Evolutionary conservation across 139 green algal genomes (phyloP).

Genomic region (Haematococcus lacustris): DNA sequence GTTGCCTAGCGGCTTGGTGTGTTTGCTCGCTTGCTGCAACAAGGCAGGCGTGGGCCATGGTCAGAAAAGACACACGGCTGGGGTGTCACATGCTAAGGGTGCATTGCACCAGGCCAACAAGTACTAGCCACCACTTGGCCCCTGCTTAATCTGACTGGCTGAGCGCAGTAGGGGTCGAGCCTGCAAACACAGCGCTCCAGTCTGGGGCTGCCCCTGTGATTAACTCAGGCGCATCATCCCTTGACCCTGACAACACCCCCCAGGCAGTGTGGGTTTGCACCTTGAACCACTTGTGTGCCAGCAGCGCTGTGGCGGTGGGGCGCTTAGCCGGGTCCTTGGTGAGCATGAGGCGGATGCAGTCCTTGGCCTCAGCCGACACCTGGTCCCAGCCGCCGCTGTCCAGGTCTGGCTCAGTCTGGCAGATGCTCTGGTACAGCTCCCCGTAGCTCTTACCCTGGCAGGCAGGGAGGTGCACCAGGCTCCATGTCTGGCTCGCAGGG

Average conservation of each 20-base stretch:
- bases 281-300: slow-evolving; percentile 60
- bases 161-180: too few species aligned
- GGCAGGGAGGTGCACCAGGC: too few species aligned
- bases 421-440: background rate
- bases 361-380: slow-evolving; percentile 6
- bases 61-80: background rate
- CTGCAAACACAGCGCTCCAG: too few species aligned
- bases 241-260: background rate
- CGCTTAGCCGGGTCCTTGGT: slow-evolving; percentile 37
- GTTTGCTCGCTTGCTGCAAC: background rate
- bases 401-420: background rate
- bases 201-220: too few species aligned
- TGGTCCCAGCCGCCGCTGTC: background rate
- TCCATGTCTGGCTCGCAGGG: too few species aligned
- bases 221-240: background rate
- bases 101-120: background rate
- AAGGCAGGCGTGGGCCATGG: background rate
- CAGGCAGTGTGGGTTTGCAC: background rate
- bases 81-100: background rate
- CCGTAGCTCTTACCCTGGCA: too few species aligned
- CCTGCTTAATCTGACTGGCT: too few species aligned
- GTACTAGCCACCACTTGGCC: too few species aligned
- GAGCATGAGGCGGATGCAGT: slow-evolving; percentile 2
- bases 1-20: slow-evolving; percentile 3
- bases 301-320: slow-evolving; percentile 41